Percentiles rank a stretch among this genome's conserved stretches.
phyloP scores from a whole-genome alignment of 805 yeast genomes.

The Candida tibetensis region DNA sequence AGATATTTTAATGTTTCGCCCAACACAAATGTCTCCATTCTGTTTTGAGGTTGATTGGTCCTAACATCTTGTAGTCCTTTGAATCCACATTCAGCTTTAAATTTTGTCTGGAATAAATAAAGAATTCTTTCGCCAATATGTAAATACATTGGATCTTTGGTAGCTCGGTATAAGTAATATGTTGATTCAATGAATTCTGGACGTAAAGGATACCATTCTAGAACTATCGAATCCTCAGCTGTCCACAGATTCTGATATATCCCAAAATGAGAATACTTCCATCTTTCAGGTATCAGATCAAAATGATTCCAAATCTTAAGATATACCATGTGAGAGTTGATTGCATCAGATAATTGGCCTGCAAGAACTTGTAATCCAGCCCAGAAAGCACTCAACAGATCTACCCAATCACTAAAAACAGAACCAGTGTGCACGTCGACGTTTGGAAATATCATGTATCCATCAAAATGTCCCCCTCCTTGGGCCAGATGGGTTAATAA shows the following conservation, averaged over 20 bases:
- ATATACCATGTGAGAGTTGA: conserved; percentile 56
- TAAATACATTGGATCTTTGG: conserved; percentile 79
- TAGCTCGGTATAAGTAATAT: conserved; percentile 77
- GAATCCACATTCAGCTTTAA: conserved; percentile 71
- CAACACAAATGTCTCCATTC: conserved; percentile 90
- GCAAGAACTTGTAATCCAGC: conserved; percentile 79
- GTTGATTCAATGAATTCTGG: conserved; percentile 93
- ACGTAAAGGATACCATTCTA: conserved; percentile 90
- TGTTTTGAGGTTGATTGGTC: conserved; percentile 60
- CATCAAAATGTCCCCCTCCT: conserved; percentile 22
- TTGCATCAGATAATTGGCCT: conserved; percentile 71
- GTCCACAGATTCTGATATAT: conserved; percentile 1
- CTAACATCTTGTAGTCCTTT: conserved; percentile 70
- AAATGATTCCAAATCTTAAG: conserved; percentile 77
- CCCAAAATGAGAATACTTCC: conserved; percentile 43
- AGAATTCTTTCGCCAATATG: conserved; percentile 70
- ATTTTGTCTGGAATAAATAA: conserved; percentile 49
- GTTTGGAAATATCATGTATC: conserved; percentile 50
- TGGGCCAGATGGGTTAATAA: conserved; percentile 43
- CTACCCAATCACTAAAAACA: conserved; percentile 67
- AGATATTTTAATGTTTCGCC: conserved; percentile 86
- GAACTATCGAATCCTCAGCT: conserved; percentile 38
- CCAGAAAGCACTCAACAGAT: conserved; percentile 83
- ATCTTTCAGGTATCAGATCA: conserved; percentile 85
- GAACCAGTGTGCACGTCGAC: conserved; percentile 54